Conservation (phyloP, 257 asterid species). For the Primulina eburnea region DNA sequence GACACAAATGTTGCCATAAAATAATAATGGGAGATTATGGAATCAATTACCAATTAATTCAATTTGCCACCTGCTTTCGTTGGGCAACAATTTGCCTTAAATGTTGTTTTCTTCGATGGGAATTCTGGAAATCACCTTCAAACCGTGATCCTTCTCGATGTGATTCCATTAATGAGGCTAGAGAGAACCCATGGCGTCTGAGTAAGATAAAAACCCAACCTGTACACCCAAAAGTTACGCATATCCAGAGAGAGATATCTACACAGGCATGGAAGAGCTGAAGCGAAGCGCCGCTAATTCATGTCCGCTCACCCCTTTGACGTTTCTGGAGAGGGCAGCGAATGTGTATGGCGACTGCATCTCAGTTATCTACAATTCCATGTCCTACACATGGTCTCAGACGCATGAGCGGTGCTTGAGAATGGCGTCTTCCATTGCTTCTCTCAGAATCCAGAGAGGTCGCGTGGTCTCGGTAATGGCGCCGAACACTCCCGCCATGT, state of each 20-base stretch:
- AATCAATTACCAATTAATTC: not conserved
- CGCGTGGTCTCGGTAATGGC: slow-evolving; percentile 72
- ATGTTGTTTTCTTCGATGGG: not conserved
- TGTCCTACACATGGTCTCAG: slow-evolving; percentile 59
- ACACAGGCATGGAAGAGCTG: slow-evolving; percentile 40
- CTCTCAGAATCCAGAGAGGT: slow-evolving; percentile 39
- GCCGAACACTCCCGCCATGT: slow-evolving; percentile 69
- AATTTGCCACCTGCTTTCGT: slow-evolving; percentile 10
- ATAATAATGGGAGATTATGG: too few species aligned
- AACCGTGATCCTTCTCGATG: not conserved
- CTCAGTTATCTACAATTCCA: slow-evolving; percentile 40
- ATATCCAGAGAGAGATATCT: not conserved
- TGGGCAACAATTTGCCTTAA: slow-evolving; percentile 3
- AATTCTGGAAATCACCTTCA: not conserved
- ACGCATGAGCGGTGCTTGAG: slow-evolving; percentile 48
- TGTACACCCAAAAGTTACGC: not conserved
- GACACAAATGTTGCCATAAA: too few species aligned
- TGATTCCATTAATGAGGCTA: slow-evolving; percentile 15
- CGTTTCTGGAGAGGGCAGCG: slow-evolving; percentile 63
- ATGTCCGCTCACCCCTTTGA: slow-evolving; percentile 48
- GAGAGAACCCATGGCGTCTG: not conserved
- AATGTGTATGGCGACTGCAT: slow-evolving; percentile 54
- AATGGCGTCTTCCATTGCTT: slow-evolving; percentile 45
- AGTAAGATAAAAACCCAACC: not conserved
- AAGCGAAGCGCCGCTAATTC: slow-evolving; percentile 41